Conservation (phyloP, 2,329 filamentous ascomycete species). For the Diaporthe vaccinii region DNA sequence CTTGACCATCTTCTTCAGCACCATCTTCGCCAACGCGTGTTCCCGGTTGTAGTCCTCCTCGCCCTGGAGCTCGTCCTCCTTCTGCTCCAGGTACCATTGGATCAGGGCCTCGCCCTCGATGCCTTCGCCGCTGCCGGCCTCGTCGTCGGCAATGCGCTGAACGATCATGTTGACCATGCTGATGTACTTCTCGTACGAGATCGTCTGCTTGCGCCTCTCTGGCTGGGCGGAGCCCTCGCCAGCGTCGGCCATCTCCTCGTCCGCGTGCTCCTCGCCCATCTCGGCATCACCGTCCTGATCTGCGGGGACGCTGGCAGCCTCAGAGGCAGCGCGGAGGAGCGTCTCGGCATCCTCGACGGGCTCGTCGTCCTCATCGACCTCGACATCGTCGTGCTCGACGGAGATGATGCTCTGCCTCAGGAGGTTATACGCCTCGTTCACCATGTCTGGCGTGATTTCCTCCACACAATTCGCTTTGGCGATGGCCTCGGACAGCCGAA, state of each 20-base stretch:
- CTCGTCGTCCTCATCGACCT: constrained; percentile 77
- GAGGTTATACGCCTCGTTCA: constrained; percentile 91
- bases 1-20: constrained; percentile 96
- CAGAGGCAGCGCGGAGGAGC: constrained; percentile 61
- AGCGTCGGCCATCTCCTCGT: constrained; percentile 47
- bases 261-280: constrained; percentile 56
- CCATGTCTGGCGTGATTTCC: constrained; percentile 86
- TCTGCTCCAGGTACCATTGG: constrained; percentile 92
- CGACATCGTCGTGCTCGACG: constrained; percentile 97
- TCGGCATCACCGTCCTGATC: constrained; percentile 63
- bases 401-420: constrained; percentile 96
- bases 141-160: constrained; percentile 85
- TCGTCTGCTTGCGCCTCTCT: constrained; percentile 78
- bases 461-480: constrained; percentile 97
- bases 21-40: constrained; percentile 81
- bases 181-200: constrained; percentile 96
- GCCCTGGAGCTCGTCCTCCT: constrained; percentile 83
- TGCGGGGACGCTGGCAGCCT: constrained; percentile 63
- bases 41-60: constrained; percentile 87
- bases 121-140: constrained; percentile 81
- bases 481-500: constrained; percentile 96
- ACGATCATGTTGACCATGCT: constrained; percentile 90
- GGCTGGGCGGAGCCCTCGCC: constrained; percentile 36
- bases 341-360: constrained; percentile 60
- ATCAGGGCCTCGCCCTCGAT: constrained; percentile 86